phyloP scores from a whole-genome alignment of 768 basidiomycete species.

The Collybiopsis luxurians region DNA sequence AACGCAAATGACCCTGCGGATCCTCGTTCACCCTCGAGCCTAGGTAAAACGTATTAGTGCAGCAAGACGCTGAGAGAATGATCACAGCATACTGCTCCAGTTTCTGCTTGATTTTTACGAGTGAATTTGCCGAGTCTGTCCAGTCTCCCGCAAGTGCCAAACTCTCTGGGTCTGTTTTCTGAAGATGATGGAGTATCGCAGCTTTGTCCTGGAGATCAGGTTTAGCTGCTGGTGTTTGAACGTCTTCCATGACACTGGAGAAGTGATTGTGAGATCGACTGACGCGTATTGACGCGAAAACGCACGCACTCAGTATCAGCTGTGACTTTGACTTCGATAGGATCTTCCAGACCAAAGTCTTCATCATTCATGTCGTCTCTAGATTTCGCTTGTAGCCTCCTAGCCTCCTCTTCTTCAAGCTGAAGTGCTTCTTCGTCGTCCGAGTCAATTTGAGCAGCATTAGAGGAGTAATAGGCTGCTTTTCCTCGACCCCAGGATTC shows the following conservation, averaged over 20 bases:
- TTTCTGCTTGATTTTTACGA: conserved; percentile 51
- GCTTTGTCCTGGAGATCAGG: conserved; percentile 54
- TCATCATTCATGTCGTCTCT: conserved; percentile 69
- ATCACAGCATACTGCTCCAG: conserved; percentile 51
- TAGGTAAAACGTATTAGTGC: conserved; percentile 22
- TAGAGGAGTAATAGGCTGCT: conserved; percentile 83
- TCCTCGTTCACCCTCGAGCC: conserved; percentile 41
- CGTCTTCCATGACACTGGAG: conserved; percentile 37
- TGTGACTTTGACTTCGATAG: conserved; percentile 34
- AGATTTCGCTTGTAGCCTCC: conserved; percentile 70
- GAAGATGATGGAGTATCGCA: conserved; percentile 60
- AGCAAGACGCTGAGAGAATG: background rate
- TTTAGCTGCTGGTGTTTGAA: conserved; percentile 29
- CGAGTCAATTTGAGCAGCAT: conserved; percentile 75
- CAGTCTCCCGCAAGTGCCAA: conserved; percentile 82
- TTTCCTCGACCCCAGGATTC: conserved; percentile 84
- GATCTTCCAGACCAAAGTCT: conserved; percentile 82
- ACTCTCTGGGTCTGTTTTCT: conserved; percentile 74
- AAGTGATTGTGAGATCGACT: background rate
- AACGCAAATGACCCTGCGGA: conserved; percentile 49
- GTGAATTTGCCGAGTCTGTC: conserved; percentile 61
- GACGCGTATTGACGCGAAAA: background rate
- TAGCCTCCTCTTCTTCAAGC: conserved; percentile 86
- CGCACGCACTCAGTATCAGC: conserved; percentile 32
- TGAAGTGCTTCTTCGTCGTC: conserved; percentile 89